These are phyloP conservation scores for Phragmites australis DNA, from an alignment of 176 grass and related monocot genomes.

Conservation along the genomic window DNA sequence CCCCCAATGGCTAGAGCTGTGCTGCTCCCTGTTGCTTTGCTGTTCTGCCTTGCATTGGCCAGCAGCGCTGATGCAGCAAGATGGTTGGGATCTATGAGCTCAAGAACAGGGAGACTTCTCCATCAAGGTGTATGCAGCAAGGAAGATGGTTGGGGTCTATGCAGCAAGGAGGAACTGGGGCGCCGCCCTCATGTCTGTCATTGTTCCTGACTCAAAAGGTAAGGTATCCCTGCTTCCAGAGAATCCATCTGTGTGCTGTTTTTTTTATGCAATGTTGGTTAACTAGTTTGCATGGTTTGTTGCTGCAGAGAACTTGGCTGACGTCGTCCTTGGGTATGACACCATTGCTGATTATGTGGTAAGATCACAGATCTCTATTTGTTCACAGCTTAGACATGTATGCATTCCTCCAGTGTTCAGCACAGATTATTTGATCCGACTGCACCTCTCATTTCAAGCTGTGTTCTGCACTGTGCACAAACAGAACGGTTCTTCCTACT, in stretches of 20 bases:
- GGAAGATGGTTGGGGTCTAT: constrained; percentile 64
- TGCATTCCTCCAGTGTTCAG: constrained; percentile 5
- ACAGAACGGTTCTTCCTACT: constrained; percentile 69
- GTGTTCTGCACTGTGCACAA: neutral
- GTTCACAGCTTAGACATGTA: neutral
- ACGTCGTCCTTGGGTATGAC: constrained; percentile 84
- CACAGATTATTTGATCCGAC: neutral
- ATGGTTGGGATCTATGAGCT: constrained; percentile 64
- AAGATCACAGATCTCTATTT: constrained; percentile 37
- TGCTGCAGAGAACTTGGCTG: constrained; percentile 58
- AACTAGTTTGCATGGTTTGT: neutral
- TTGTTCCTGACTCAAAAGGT: constrained; percentile 84
- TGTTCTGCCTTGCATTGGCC: constrained; percentile 42
- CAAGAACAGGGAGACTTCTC: no score
- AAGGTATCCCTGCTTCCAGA: neutral
- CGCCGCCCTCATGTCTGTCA: constrained; percentile 68
- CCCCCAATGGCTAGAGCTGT: constrained; percentile 51
- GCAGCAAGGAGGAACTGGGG: constrained; percentile 80
- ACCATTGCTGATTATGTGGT: constrained; percentile 73
- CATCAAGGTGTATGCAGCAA: no score
- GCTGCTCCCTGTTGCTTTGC: neutral
- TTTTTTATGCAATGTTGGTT: neutral
- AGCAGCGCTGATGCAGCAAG: constrained; percentile 35
- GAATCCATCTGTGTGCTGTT: neutral
- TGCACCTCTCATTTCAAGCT: neutral